Evolutionary conservation across 352 stramenopile genomes (phyloP), one percentile per base, ranked within the genome.

Genomic region (Aphanomyces invadans): DNA sequence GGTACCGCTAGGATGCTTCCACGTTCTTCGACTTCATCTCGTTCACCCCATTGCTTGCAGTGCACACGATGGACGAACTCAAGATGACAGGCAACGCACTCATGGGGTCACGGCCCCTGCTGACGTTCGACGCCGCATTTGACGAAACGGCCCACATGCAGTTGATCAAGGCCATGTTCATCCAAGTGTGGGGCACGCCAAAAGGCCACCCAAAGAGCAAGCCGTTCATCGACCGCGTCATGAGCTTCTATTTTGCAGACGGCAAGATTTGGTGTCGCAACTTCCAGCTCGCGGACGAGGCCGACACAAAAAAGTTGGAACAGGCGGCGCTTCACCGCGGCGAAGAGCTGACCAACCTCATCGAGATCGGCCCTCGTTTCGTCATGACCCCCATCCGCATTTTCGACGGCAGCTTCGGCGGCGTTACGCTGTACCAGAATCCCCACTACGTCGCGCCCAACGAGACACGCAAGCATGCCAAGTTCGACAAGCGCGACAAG

Each of bases 61-160:
- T 99, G 68, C 97, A 99, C 81, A 99, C 97, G 28, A 99, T 99
- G 96, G 97, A 99, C 74, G 97, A 99, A 80, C 80, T 99, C 44
- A 97, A 98, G 80, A 89, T 99, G 71, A 99, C 96, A 28, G 97
- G 97, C 56, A 99, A 99, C 75, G 98, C 95, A 62, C 90, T 99
- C 65, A 92, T 89, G 36, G 97, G 97, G 9, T 99, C 95, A 53
- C 92, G 97, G 28, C 96, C 97, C 19, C 77, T 99, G 51, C 79
- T 99, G 49, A 97, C 93, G 52, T 99, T 99, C 75, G 96, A 99
- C 80, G 80, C 91, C 54, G 75, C 80, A 11, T 98, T 98, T 65
- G 89, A 98, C 54, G 74, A 81, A 17, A 54, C 69, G 42, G 91
- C 92, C 39, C 93, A 99, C 73, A 78, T 98, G 48, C 86, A 96